These are phyloP conservation scores for Arabis alpina DNA, from an alignment of 345 rosid species.

Conservation along the genomic window DNA sequence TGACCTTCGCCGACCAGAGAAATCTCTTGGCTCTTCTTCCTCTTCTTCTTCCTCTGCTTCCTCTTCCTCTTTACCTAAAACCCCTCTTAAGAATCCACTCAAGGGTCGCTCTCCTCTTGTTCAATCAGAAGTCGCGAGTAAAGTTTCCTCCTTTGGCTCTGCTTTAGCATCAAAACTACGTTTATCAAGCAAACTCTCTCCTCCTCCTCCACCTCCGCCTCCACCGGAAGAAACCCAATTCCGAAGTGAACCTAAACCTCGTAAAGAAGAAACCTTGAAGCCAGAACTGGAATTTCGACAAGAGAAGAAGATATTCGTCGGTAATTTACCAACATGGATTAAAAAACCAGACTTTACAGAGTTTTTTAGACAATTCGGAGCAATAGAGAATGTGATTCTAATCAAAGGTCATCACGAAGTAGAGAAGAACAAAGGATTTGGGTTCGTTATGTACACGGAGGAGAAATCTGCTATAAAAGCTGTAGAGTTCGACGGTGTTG, in stretches of 20 bases:
- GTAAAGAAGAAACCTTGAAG: constrained; percentile 31
- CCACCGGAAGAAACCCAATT: constrained; percentile 35
- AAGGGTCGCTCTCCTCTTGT: constrained; percentile 41
- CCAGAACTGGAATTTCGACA: constrained; percentile 58
- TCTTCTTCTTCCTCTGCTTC: constrained; percentile 32
- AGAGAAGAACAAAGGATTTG: constrained; percentile 83
- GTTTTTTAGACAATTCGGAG: constrained; percentile 88
- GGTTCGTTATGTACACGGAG: constrained; percentile 70
- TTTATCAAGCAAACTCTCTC: constrained; percentile 76
- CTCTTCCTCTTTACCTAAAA: constrained; percentile 36
- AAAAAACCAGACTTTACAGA: constrained; percentile 71
- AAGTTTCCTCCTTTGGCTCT: constrained; percentile 40
- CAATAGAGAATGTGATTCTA: constrained; percentile 66
- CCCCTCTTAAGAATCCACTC: constrained; percentile 62
- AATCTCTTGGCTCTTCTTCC: constrained; percentile 31
- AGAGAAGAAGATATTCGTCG: constrained; percentile 82
- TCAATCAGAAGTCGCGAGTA: constrained; percentile 29
- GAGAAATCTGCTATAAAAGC: constrained; percentile 78
- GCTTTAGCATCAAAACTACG: constrained; percentile 70
- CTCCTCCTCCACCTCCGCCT: constrained; percentile 57
- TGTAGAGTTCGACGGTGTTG: constrained; percentile 87
- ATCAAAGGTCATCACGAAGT: constrained; percentile 69
- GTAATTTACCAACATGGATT: constrained; percentile 87
- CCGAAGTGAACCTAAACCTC: constrained; percentile 23
- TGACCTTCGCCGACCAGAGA: constrained; percentile 64